phyloP scores from a whole-genome alignment of 345 rosid species.

The Erucastrum elatum region DNA sequence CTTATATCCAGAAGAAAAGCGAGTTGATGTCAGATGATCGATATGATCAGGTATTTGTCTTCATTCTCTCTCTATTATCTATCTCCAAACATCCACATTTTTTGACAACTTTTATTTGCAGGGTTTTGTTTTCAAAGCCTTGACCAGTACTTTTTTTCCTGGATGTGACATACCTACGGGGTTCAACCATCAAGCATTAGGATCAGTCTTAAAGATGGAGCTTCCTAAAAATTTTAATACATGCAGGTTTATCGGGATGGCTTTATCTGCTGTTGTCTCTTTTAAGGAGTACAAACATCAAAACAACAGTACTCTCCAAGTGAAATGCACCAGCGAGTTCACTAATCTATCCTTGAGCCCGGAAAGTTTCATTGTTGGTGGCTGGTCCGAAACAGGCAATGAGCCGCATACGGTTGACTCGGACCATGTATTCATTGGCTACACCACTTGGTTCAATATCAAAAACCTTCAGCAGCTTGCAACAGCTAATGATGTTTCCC shows the following conservation, averaged over 20 bases:
- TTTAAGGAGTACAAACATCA: constrained; percentile 1
- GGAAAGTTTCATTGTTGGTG: constrained; percentile 2
- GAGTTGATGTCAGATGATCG: neutral
- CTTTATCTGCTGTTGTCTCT: constrained; percentile 15
- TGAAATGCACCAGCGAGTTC: constrained; percentile 14
- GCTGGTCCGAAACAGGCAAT: constrained; percentile 12
- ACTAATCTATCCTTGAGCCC: neutral
- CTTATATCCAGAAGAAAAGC: constrained; percentile 3
- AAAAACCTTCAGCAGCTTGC: neutral
- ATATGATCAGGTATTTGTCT: constrained; percentile 9
- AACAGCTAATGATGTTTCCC: neutral
- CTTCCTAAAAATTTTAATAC: neutral
- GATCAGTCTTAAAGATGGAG: neutral
- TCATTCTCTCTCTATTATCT: neutral
- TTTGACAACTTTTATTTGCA: neutral
- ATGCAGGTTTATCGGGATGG: neutral
- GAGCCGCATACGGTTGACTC: constrained; percentile 3
- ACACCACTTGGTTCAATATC: neutral
- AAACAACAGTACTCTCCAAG: neutral
- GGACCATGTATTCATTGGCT: constrained; percentile 29
- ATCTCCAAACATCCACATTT: neutral
- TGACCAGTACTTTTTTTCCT: constrained; percentile 22
- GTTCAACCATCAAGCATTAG: constrained; percentile 10
- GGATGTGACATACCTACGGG: constrained; percentile 27
- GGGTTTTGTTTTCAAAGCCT: constrained; percentile 16